These are phyloP conservation scores for Truncatella angustata DNA, from an alignment of 2,329 filamentous ascomycete species.

Conservation along the genomic window DNA sequence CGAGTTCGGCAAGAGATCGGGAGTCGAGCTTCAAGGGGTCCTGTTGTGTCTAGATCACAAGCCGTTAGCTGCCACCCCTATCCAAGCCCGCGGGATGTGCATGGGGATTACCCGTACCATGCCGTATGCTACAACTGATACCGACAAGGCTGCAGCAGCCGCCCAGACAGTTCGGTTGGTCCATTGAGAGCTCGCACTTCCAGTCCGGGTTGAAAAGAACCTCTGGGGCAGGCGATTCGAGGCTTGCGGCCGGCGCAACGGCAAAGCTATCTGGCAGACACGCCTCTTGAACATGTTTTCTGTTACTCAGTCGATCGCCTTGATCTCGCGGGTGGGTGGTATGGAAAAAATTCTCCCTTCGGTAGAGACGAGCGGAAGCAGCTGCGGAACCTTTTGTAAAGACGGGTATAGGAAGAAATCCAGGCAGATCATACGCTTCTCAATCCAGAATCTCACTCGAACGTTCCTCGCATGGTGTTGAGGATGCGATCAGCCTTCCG, in stretches of 20 bases:
- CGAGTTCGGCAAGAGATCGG: slow-evolving; percentile 79
- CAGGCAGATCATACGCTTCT: not conserved
- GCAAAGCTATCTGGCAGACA: slow-evolving; percentile 4
- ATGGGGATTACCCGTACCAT: slow-evolving; percentile 9
- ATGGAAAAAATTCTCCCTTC: not conserved
- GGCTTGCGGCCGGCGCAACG: slow-evolving; percentile 1
- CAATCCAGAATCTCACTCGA: not conserved
- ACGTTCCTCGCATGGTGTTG: not conserved
- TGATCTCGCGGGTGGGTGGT: not conserved
- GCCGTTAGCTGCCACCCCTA: slow-evolving; percentile 2
- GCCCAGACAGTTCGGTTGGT: not conserved
- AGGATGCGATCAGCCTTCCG: not conserved
- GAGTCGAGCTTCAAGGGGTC: slow-evolving; percentile 52
- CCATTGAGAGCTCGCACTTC: not conserved
- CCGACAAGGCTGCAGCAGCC: slow-evolving; percentile 5
- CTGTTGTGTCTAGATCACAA: slow-evolving; percentile 34
- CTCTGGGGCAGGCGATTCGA: not conserved
- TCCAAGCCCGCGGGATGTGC: not conserved
- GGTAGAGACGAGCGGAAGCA: not conserved
- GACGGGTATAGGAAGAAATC: not conserved
- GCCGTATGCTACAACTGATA: slow-evolving; percentile 8
- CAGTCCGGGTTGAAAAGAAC: slow-evolving; percentile 1
- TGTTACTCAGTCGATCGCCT: not conserved
- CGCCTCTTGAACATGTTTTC: slow-evolving; percentile 7
- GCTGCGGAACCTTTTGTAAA: not conserved